Conservation (phyloP, 495 filamentous ascomycete genomes). For the Friedmanniomyces endolithicus region DNA sequence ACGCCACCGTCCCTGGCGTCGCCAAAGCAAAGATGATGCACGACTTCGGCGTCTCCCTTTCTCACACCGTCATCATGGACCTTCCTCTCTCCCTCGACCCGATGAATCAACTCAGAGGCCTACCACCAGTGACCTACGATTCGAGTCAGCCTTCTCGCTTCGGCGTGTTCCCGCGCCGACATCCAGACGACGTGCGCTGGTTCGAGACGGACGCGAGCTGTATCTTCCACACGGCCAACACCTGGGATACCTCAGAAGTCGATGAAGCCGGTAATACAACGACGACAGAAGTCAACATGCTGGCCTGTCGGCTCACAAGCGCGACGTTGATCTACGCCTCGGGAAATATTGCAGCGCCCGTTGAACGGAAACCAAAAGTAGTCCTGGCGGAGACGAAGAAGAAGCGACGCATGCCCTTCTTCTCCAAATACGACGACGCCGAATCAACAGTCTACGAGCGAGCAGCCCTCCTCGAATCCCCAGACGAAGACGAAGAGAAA, state of each 20-base stretch:
- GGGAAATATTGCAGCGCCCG: constrained; percentile 41
- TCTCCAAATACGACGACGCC: constrained; percentile 26
- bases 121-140: constrained; percentile 45
- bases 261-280: constrained; percentile 13
- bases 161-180: constrained; percentile 49
- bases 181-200: constrained; percentile 44
- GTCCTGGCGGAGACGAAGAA: constrained; percentile 16
- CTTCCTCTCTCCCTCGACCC: constrained; percentile 52
- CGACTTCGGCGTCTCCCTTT: constrained; percentile 50
- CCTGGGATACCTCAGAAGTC: constrained; percentile 37
- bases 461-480: constrained; percentile 13
- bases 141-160: constrained; percentile 41
- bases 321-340: constrained; percentile 46
- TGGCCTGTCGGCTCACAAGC: constrained; percentile 50
- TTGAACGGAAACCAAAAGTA: constrained; percentile 14
- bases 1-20: constrained; percentile 42
- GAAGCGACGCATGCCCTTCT: constrained; percentile 26
- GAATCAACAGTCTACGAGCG: constrained; percentile 12
- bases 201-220: constrained; percentile 51
- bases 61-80: constrained; percentile 53
- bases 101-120: constrained; percentile 40
- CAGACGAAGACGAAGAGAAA: constrained; percentile 11
- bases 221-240: constrained; percentile 57
- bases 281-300: constrained; percentile 40
- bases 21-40: constrained; percentile 57